Evolutionary conservation across 2,329 filamentous ascomycete species (phyloP).

Genomic region (Penicillium olsonii): DNA sequence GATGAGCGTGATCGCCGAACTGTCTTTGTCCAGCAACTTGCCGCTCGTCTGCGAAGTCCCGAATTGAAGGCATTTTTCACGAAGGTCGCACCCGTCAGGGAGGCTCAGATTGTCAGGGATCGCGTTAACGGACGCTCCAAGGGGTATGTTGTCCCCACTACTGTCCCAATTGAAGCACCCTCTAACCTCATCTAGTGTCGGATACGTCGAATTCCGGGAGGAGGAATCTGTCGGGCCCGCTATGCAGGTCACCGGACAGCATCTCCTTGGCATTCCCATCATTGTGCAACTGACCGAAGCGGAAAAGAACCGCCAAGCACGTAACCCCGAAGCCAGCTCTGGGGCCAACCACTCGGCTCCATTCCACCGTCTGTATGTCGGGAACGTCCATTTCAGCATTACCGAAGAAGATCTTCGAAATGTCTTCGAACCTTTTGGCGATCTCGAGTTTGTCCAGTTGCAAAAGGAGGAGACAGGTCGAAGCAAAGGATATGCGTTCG

Average conservation of each 20-base stretch:
- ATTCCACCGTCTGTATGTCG: conserved; percentile 97
- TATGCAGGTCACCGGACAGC: conserved; percentile 97
- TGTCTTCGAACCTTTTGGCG: conserved; percentile 96
- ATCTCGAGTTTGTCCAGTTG: conserved; percentile 94
- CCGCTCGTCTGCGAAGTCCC: conserved; percentile 85
- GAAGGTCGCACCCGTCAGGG: conserved; percentile 89
- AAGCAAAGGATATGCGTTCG: conserved; percentile 95
- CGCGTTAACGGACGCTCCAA: conserved; percentile 95
- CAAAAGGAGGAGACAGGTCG: conserved; percentile 93
- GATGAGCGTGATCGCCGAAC: conserved; percentile 96
- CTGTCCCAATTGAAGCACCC: conserved; percentile 16
- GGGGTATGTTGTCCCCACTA: conserved; percentile 64
- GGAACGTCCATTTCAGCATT: conserved; percentile 99
- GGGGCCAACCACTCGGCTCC: conserved; percentile 79
- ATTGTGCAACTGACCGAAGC: conserved; percentile 98
- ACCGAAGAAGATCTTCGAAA: conserved; percentile 94
- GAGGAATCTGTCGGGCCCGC: conserved; percentile 92
- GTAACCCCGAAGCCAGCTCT: conserved; percentile 70
- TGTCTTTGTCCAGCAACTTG: conserved; percentile 97
- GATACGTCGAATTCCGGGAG: conserved; percentile 97
- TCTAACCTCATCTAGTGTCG: conserved; percentile 65
- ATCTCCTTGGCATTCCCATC: conserved; percentile 96
- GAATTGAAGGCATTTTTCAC: conserved; percentile 95
- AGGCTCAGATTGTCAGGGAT: conserved; percentile 98
- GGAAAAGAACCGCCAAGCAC: conserved; percentile 97